These are phyloP conservation scores for Aspergillus biplanus DNA, from an alignment of 495 filamentous ascomycete species.

Conservation along the genomic window DNA sequence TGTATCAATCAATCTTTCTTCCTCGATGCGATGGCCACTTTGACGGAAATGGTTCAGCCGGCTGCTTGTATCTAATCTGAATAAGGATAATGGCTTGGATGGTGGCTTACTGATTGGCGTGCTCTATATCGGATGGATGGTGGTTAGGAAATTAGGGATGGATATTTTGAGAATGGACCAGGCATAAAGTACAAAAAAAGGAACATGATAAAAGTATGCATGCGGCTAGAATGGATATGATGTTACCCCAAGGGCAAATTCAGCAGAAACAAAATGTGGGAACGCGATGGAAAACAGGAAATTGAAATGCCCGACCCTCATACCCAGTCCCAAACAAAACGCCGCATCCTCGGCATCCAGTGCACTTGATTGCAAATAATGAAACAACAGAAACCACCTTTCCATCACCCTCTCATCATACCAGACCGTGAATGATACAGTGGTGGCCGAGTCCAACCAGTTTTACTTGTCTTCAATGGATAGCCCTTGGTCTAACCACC, in stretches of 20 bases:
- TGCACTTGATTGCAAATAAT: slow-evolving; percentile 7
- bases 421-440: neutral
- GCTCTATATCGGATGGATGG: too few relatives aligned
- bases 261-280: neutral
- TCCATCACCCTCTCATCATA: neutral
- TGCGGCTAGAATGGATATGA: neutral
- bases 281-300: neutral
- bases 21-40: too few relatives aligned
- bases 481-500: neutral
- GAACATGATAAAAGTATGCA: neutral
- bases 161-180: too few relatives aligned
- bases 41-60: too few relatives aligned
- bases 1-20: neutral
- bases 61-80: too few relatives aligned
- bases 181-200: too few relatives aligned
- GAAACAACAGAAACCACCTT: neutral
- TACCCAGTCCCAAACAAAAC: neutral
- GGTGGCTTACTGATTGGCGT: too few relatives aligned
- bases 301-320: neutral
- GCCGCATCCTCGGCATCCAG: slow-evolving; percentile 2
- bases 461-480: neutral
- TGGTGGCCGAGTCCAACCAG: neutral
- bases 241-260: neutral
- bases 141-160: too few relatives aligned
- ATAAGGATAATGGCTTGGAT: too few relatives aligned